A percentile compares a stretch with the other conserved stretches of the same genome.
Evolutionary conservation across 495 filamentous ascomycete species (phyloP).

Genomic region (Lindgomyces ingoldianus): DNA sequence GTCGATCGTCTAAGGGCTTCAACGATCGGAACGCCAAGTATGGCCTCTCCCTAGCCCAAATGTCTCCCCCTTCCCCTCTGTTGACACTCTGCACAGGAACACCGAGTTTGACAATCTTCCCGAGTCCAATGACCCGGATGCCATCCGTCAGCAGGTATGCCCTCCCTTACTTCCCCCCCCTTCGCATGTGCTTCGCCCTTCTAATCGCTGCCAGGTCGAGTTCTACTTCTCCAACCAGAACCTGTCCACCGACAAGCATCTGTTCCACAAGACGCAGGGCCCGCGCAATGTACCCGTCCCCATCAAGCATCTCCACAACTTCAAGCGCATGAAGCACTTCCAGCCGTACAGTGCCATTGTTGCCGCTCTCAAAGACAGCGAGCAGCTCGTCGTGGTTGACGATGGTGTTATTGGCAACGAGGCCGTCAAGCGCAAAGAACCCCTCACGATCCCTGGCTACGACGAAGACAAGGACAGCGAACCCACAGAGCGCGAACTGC

Average conservation of each 20-base stretch:
- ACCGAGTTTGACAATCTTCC: constrained; percentile 58
- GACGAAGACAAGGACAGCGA: constrained; percentile 47
- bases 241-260: constrained; percentile 80
- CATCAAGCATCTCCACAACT: constrained; percentile 72
- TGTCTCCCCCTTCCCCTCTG: not conserved
- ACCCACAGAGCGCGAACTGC: constrained; percentile 50
- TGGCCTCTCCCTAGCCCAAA: not conserved
- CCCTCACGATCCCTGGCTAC: constrained; percentile 54
- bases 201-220: constrained; percentile 67
- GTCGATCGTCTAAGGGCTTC: not conserved
- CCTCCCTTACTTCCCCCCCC: constrained; percentile 4
- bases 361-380: constrained; percentile 73
- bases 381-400: constrained; percentile 65
- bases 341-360: constrained; percentile 79
- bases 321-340: constrained; percentile 94
- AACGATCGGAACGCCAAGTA: not conserved
- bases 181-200: not conserved
- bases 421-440: constrained; percentile 70
- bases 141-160: constrained; percentile 76
- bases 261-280: constrained; percentile 74
- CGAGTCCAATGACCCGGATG: constrained; percentile 68
- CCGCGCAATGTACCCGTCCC: constrained; percentile 75
- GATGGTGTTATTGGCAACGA: constrained; percentile 50
- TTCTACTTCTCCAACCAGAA: constrained; percentile 98
- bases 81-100: constrained; percentile 23